Conservation (phyloP, 352 stramenopile genomes). For the Pythium aphanidermatum region DNA sequence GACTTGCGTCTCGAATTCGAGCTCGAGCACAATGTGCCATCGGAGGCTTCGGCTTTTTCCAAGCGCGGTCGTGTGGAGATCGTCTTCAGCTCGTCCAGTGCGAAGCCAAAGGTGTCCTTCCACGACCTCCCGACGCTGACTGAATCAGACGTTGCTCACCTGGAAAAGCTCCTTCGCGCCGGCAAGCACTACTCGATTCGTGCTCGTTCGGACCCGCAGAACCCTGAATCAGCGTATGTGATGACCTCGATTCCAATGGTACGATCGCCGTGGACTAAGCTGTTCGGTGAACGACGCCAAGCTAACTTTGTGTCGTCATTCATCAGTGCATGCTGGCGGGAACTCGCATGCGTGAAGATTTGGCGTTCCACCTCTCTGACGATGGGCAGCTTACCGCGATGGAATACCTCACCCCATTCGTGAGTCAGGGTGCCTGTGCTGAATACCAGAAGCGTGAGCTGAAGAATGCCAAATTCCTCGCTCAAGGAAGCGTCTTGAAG, state of each 20-base stretch:
- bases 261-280: background rate
- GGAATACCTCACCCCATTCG: conserved; percentile 70
- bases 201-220: conserved; percentile 45
- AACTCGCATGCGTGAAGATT: conserved; percentile 69
- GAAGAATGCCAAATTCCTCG: conserved; percentile 51
- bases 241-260: conserved; percentile 73
- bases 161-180: conserved; percentile 37
- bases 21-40: conserved; percentile 57
- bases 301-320: no score
- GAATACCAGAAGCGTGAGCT: conserved; percentile 53
- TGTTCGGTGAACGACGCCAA: background rate
- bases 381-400: conserved; percentile 72
- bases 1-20: conserved; percentile 50
- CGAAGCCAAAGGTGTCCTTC: conserved; percentile 64
- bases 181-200: conserved; percentile 67
- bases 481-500: conserved; percentile 51
- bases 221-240: conserved; percentile 60
- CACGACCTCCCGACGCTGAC: conserved; percentile 38
- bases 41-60: conserved; percentile 27
- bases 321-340: conserved; percentile 71
- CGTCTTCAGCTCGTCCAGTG: conserved; percentile 36
- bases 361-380: conserved; percentile 78
- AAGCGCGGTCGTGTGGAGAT: conserved; percentile 55
- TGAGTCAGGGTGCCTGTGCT: conserved; percentile 28
- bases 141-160: conserved; percentile 32